Conservation (phyloP, 495 filamentous ascomycete species). For the Aspergillus sparsus region DNA sequence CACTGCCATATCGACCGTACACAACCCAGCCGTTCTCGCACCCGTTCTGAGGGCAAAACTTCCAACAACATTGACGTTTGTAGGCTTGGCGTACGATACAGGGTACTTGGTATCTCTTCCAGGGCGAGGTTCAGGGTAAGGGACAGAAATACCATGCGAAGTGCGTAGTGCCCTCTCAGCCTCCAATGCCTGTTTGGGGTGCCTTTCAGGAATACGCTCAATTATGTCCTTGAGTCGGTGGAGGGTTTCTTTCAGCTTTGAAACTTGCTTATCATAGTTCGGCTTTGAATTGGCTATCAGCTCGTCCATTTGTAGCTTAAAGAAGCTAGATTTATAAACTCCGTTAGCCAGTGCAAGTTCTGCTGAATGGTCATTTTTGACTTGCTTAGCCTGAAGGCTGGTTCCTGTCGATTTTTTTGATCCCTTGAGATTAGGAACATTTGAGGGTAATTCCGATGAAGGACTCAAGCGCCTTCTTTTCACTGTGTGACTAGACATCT, state of each 20-base stretch:
- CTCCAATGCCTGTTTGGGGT: constrained; percentile 60
- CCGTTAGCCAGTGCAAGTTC: constrained; percentile 47
- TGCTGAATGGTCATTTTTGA: constrained; percentile 35
- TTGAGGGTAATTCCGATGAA: constrained; percentile 28
- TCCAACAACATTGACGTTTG: constrained; percentile 82
- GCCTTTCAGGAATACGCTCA: constrained; percentile 61
- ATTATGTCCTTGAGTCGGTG: constrained; percentile 74
- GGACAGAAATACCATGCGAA: constrained; percentile 64
- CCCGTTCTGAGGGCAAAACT: constrained; percentile 80
- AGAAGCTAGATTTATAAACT: constrained; percentile 69
- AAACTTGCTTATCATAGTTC: constrained; percentile 66
- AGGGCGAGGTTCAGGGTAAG: constrained; percentile 79
- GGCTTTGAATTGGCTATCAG: constrained; percentile 68
- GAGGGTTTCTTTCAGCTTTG: constrained; percentile 65
- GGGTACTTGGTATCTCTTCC: constrained; percentile 74
- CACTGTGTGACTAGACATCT: constrained; percentile 37
- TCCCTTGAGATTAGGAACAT: background rate
- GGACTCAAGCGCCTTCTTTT: constrained; percentile 45
- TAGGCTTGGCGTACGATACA: constrained; percentile 71
- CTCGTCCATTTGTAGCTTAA: constrained; percentile 87
- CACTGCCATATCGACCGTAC: constrained; percentile 77
- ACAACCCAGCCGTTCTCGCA: constrained; percentile 55
- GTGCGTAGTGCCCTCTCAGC: constrained; percentile 68
- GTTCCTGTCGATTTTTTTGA: constrained; percentile 11
- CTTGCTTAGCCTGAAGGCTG: constrained; percentile 19